A percentile compares a stretch with the other conserved stretches of the same genome.
phyloP scores from a whole-genome alignment of 177 flowering plant genomes.

The Vitis hybrid region DNA sequence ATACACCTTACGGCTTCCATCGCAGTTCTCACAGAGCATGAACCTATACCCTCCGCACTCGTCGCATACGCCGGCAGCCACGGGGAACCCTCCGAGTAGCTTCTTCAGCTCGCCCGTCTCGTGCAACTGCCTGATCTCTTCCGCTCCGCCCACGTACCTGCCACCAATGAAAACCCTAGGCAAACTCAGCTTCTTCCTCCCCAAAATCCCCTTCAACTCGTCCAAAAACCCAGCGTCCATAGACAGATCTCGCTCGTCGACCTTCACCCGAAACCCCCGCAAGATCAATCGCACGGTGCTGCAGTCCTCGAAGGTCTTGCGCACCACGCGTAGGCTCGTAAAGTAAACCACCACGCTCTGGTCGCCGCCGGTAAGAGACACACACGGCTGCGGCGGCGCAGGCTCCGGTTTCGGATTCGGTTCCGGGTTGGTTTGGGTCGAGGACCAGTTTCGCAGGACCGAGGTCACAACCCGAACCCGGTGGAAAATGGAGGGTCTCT shows the following conservation, averaged over 20 bases:
- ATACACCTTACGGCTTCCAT: slow-evolving; percentile 75
- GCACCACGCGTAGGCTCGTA: slow-evolving; percentile 82
- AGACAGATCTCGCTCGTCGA: slow-evolving; percentile 88
- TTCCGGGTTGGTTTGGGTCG: not conserved
- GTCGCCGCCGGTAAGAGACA: slow-evolving; percentile 24
- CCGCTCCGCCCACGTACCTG: slow-evolving; percentile 71
- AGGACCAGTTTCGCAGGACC: slow-evolving; percentile 30
- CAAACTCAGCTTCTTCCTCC: slow-evolving; percentile 25
- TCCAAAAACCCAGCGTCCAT: slow-evolving; percentile 56
- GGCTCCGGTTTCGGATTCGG: not conserved
- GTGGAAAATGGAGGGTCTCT: slow-evolving; percentile 49
- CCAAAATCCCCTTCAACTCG: slow-evolving; percentile 57
- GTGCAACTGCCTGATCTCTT: slow-evolving; percentile 63
- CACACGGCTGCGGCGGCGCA: not conserved
- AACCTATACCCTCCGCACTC: slow-evolving; percentile 70
- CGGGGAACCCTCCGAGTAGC: slow-evolving; percentile 43
- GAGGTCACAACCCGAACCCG: slow-evolving; percentile 46
- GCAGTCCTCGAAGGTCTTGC: slow-evolving; percentile 87
- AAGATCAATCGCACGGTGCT: slow-evolving; percentile 61
- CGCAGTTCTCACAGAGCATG: slow-evolving; percentile 56
- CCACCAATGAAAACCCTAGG: slow-evolving; percentile 79
- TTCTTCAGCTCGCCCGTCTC: slow-evolving; percentile 73
- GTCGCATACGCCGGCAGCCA: slow-evolving; percentile 39
- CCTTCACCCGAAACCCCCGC: slow-evolving; percentile 47
- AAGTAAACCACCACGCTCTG: slow-evolving; percentile 57